These are phyloP conservation scores for Pichia exigua DNA, from an alignment of 805 yeast genomes.

Conservation along the genomic window DNA sequence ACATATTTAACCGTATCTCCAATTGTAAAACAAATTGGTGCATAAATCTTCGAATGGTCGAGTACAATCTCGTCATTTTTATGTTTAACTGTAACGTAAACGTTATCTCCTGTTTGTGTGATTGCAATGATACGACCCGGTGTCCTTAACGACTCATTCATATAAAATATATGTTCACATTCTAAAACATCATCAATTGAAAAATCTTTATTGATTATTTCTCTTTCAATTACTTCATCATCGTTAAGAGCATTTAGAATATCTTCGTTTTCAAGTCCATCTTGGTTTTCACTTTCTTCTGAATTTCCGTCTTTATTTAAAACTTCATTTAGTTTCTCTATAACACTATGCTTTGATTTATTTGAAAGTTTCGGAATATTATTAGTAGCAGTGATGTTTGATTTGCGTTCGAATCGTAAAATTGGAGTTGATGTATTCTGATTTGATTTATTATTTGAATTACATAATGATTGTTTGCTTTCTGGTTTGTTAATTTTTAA, in stretches of 20 bases:
- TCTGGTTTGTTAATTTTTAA: not conserved
- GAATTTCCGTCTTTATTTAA: not conserved
- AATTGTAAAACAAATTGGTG: constrained; percentile 14
- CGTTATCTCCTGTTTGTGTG: not conserved
- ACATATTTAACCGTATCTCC: constrained; percentile 13
- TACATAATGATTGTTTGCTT: not conserved
- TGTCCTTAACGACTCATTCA: not conserved
- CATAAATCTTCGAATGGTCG: constrained; percentile 10
- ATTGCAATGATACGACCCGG: constrained; percentile 1
- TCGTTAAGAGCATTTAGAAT: not conserved
- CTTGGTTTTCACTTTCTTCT: not conserved
- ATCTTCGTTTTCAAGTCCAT: not conserved
- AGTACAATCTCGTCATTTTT: not conserved
- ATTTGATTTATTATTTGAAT: not conserved
- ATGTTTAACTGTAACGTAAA: constrained; percentile 1
- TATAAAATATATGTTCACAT: not conserved
- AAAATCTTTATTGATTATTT: not conserved
- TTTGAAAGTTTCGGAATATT: not conserved
- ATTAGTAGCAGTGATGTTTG: not conserved
- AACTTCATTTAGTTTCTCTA: not conserved
- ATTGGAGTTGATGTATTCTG: constrained; percentile 1
- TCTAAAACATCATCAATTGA: constrained; percentile 2
- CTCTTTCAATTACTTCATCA: not conserved
- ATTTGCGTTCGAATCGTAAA: not conserved
- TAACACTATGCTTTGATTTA: not conserved